These are phyloP conservation scores for Zymoseptoria tritici DNA, from an alignment of 2,329 filamentous ascomycete species.

Conservation along the genomic window DNA sequence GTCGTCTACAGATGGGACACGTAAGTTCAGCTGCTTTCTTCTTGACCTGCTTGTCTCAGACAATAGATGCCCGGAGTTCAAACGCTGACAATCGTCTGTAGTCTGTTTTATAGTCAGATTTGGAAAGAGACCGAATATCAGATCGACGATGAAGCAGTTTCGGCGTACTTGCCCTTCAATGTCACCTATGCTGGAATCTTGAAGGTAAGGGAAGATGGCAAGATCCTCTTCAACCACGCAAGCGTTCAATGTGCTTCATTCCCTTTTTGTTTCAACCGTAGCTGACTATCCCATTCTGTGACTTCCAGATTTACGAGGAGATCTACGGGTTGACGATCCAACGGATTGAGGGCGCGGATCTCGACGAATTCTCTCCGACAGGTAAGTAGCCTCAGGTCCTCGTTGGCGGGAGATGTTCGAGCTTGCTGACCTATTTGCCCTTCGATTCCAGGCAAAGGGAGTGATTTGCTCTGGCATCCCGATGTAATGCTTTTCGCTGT, in stretches of 20 bases:
- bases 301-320: constrained; percentile 6
- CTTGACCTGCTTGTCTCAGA: not conserved
- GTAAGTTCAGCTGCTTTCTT: not conserved
- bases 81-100: not conserved
- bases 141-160: not conserved
- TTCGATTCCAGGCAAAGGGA: not conserved
- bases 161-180: not conserved
- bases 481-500: constrained; percentile 11
- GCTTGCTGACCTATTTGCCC: not conserved
- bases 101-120: not conserved
- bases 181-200: not conserved
- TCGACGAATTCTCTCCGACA: constrained; percentile 45
- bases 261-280: not conserved
- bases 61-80: not conserved
- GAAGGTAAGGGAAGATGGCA: not conserved
- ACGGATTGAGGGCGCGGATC: constrained; percentile 48
- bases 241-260: not conserved
- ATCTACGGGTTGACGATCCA: constrained; percentile 7
- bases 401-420: not conserved
- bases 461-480: constrained; percentile 7
- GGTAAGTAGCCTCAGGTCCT: not conserved
- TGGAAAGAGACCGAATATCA: not conserved
- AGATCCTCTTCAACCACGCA: not conserved
- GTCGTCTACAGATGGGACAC: not conserved
- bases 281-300: not conserved